Evolutionary conservation across 306 rosid genomes (phyloP), one percentile per base, ranked within the genome.

Genomic region (Cicer judaicum): DNA sequence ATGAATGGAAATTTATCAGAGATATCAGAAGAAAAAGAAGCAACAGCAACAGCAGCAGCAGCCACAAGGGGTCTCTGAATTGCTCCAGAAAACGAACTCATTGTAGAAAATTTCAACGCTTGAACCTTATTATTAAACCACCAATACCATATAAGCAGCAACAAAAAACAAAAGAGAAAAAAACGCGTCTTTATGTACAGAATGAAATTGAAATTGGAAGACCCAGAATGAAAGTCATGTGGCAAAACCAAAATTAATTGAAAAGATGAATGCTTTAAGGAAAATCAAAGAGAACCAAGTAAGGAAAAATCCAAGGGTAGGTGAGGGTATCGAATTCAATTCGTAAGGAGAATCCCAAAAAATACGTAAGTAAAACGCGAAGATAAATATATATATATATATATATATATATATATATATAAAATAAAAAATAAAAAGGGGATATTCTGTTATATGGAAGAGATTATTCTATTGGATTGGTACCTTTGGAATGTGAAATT

Each of bases 41-140:
- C 93, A 0, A 60, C 87, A 18, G 93, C 89, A 50, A 94, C 89
- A 2, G 97, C 97, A 10, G 88, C 86, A 10, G 97, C 96, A 9
- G 99, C 99, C 13, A 85, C 84, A 14, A 94, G 85, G 47, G 99
- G 99, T 5, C 99, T 79, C 79, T 90, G 99, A 82, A 94, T 78
- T 60, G 79, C 70, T 72, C 99, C 97, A 8, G 95, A 85, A 75
- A 90, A 82, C 59, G 90, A 88, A 87, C 85, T 82, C 99, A 94
- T 92, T 14, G 78, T 50, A 78, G 29, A 78, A 73, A 81, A 12
- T 36, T 16, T 39, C 53, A 72, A 70, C 38, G 49, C 65, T 72
- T 56, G 9, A 73, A 72, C 76, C 70, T 74, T 79, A 72, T 85
- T 43, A 56, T 74, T 68, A 78, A n/a, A 71, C 24, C 74, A 43